These are phyloP conservation scores for Xanthoceras sorbifolium DNA, from an alignment of 345 rosid species.

Conservation along the genomic window DNA sequence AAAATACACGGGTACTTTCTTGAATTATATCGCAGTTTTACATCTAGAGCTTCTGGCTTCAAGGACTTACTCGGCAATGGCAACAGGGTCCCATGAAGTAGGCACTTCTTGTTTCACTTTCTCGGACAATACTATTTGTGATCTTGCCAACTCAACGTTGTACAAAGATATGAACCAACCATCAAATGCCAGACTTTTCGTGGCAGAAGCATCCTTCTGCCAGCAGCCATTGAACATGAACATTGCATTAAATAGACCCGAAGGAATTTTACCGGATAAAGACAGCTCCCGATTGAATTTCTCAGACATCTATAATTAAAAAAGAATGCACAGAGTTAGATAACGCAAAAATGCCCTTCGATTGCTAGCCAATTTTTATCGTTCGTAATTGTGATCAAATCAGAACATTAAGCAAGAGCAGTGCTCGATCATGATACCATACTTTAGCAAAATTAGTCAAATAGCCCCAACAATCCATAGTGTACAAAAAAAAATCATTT, in stretches of 20 bases:
- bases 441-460: background rate
- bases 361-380: background rate
- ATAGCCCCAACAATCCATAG: background rate
- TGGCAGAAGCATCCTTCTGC: constrained; percentile 77
- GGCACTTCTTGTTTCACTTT: constrained; percentile 79
- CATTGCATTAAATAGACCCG: constrained; percentile 78
- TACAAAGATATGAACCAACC: constrained; percentile 94
- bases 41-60: constrained; percentile 4
- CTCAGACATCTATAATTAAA: constrained; percentile 84
- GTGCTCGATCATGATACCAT: background rate
- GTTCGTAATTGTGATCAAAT: background rate
- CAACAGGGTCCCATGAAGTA: constrained; percentile 82
- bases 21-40: background rate
- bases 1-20: background rate
- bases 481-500: background rate
- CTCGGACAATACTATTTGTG: constrained; percentile 62
- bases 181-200: constrained; percentile 74
- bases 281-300: constrained; percentile 74
- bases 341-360: background rate
- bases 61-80: constrained; percentile 79
- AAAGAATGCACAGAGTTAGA: background rate
- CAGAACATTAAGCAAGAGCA: background rate
- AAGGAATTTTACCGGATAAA: constrained; percentile 86
- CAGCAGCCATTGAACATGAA: constrained; percentile 66
- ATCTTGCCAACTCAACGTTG: constrained; percentile 73